These are phyloP conservation scores for Digitaria exilis DNA, from an alignment of 202 grass and related monocot species.

Conservation along the genomic window DNA sequence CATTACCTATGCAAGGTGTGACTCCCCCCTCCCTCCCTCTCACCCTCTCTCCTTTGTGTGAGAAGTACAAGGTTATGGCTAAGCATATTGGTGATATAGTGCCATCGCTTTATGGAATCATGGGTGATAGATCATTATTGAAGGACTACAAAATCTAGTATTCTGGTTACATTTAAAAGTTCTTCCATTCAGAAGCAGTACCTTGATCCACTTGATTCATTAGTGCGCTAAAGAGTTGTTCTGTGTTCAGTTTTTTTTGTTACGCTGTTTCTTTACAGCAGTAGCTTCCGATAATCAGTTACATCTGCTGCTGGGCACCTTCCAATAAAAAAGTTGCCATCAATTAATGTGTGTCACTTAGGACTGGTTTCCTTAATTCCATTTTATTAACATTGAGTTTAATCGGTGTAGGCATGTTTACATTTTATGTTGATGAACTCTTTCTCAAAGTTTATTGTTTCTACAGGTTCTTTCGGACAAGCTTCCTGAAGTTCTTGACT, in stretches of 20 bases:
- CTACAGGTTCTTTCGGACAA: constrained; percentile 82
- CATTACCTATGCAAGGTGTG: constrained; percentile 95
- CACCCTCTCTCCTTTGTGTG: not conserved
- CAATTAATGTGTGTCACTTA: constrained; percentile 8
- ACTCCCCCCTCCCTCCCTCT: not conserved
- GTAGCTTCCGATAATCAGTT: not conserved
- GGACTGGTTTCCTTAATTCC: constrained; percentile 20
- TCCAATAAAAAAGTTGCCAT: constrained; percentile 19
- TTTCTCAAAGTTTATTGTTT: constrained; percentile 32
- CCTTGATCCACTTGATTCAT: constrained; percentile 3
- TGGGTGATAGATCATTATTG: constrained; percentile 1
- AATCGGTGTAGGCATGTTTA: no score
- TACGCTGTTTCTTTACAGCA: not conserved
- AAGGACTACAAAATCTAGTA: constrained; percentile 23
- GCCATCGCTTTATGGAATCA: not conserved
- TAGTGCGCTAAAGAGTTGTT: not conserved
- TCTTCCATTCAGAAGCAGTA: not conserved
- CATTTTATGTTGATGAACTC: no score
- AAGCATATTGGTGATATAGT: not conserved
- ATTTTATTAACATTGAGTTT: not conserved
- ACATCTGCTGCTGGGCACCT: not conserved
- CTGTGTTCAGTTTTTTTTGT: constrained; percentile 6
- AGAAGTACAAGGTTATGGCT: not conserved
- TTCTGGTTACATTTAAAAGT: not conserved
- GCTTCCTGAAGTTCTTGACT: constrained; percentile 97